These are phyloP conservation scores for Globisporangium echinulatum DNA, from an alignment of 352 stramenopile species.

Conservation along the genomic window DNA sequence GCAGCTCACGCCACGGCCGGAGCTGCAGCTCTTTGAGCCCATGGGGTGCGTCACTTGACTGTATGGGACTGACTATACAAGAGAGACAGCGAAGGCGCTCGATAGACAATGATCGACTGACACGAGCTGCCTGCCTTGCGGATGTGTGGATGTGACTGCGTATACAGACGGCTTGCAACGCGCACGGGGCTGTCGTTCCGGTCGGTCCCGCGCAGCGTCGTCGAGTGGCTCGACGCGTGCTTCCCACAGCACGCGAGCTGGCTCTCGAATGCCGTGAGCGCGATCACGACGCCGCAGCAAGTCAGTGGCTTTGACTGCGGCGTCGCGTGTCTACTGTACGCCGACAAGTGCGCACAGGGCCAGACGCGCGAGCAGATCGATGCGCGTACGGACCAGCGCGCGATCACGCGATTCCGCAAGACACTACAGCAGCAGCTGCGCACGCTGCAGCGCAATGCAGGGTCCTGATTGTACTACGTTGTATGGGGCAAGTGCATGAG, in stretches of 20 bases:
- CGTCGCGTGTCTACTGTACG: slow-evolving; percentile 83
- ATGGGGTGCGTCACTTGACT: slow-evolving; percentile 42
- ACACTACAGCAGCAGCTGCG: slow-evolving; percentile 37
- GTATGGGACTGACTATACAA: not conserved
- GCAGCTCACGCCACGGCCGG: slow-evolving; percentile 49
- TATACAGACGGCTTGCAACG: slow-evolving; percentile 33
- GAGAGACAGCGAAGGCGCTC: not conserved
- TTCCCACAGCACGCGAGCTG: slow-evolving; percentile 62
- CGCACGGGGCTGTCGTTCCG: slow-evolving; percentile 60
- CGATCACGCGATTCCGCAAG: slow-evolving; percentile 66
- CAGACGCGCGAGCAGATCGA: slow-evolving; percentile 57
- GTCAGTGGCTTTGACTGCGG: slow-evolving; percentile 88
- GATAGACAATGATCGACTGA: not conserved
- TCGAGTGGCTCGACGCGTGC: slow-evolving; percentile 80
- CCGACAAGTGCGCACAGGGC: slow-evolving; percentile 73
- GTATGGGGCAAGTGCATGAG: too few species aligned
- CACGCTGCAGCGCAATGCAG: slow-evolving; percentile 1
- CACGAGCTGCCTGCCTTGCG: not conserved
- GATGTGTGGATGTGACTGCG: not conserved
- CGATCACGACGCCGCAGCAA: slow-evolving; percentile 82
- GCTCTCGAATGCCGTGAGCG: slow-evolving; percentile 49
- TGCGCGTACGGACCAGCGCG: slow-evolving; percentile 47
- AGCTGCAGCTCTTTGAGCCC: slow-evolving; percentile 86
- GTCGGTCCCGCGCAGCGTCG: slow-evolving; percentile 67
- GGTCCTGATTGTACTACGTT: too few species aligned